These are phyloP conservation scores for Citrus sp. DNA, from an alignment of 345 rosid genomes.

Conservation along the genomic window DNA sequence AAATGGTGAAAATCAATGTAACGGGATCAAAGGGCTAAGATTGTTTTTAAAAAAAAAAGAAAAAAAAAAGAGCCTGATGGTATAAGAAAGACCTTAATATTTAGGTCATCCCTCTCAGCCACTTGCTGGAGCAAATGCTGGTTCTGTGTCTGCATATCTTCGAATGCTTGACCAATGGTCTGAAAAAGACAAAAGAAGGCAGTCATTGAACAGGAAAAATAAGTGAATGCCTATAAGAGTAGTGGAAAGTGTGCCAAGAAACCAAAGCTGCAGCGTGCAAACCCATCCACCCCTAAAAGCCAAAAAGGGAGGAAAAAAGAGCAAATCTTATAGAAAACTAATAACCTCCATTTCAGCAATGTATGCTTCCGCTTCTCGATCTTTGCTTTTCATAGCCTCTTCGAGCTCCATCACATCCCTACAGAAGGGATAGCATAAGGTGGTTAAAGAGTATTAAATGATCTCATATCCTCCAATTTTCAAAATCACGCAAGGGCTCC, in stretches of 20 bases:
- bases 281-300: not conserved
- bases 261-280: conserved; percentile 2
- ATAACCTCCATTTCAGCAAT: conserved; percentile 90
- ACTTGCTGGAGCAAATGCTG: conserved; percentile 84
- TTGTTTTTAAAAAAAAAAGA: not conserved
- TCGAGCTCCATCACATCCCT: conserved; percentile 75
- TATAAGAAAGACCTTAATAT: conserved; percentile 67
- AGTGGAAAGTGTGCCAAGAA: not conserved
- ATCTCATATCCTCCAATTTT: not conserved
- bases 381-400: conserved; percentile 83
- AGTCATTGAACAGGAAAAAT: not conserved
- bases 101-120: conserved; percentile 84
- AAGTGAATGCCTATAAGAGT: not conserved
- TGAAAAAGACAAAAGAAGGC: conserved; percentile 25
- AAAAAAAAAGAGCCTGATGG: not conserved
- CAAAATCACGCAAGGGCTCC: not conserved
- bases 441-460: not conserved
- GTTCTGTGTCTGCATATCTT: conserved; percentile 95
- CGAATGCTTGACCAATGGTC: conserved; percentile 97
- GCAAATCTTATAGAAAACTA: conserved; percentile 7
- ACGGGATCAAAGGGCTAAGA: conserved; percentile 5
- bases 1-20: not conserved
- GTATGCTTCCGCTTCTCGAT: conserved; percentile 76
- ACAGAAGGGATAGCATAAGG: conserved; percentile 15
- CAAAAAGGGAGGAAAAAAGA: not conserved